phyloP scores from a whole-genome alignment of 805 yeast species.

The Cyberlindnera galapagoensis region DNA sequence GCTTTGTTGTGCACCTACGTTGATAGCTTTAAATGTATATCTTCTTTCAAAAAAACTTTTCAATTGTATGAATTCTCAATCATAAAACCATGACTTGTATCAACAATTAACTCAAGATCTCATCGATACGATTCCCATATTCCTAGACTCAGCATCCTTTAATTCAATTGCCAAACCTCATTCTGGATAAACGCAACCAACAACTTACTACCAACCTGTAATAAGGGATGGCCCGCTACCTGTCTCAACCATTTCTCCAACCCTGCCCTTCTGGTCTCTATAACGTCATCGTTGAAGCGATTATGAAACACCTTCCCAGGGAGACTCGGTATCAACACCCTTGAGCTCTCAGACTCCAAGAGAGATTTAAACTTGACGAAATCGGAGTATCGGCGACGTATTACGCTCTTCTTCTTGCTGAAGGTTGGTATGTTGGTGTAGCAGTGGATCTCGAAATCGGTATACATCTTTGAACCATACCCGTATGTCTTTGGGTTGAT shows the following conservation, averaged over 20 bases:
- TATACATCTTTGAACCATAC: conserved; percentile 61
- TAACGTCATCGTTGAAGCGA: conserved; percentile 74
- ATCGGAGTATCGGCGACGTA: conserved; percentile 84
- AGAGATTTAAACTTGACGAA: conserved; percentile 76
- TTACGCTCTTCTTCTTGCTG: conserved; percentile 52
- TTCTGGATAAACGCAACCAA: conserved; percentile 83
- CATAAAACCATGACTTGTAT: neutral
- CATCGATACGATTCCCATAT: no score
- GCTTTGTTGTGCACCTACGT: no score
- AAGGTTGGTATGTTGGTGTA: conserved; percentile 90
- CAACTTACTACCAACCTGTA: conserved; percentile 80
- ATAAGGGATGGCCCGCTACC: conserved; percentile 89
- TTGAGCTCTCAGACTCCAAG: conserved; percentile 65
- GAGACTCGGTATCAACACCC: conserved; percentile 77
- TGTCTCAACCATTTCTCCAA: conserved; percentile 69
- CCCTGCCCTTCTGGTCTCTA: conserved; percentile 79
- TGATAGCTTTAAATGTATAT: no score
- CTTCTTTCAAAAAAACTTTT: conserved; percentile 1
- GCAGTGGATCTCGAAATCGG: conserved; percentile 89
- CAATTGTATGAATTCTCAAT: neutral
- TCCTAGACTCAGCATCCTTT: no score
- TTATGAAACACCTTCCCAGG: conserved; percentile 78
- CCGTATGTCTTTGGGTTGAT: conserved; percentile 72
- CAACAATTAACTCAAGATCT: conserved; percentile 11
- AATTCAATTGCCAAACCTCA: conserved; percentile 80